Conservation (phyloP, 2,329 filamentous ascomycete species). For the Kalaharituber pfeilii region DNA sequence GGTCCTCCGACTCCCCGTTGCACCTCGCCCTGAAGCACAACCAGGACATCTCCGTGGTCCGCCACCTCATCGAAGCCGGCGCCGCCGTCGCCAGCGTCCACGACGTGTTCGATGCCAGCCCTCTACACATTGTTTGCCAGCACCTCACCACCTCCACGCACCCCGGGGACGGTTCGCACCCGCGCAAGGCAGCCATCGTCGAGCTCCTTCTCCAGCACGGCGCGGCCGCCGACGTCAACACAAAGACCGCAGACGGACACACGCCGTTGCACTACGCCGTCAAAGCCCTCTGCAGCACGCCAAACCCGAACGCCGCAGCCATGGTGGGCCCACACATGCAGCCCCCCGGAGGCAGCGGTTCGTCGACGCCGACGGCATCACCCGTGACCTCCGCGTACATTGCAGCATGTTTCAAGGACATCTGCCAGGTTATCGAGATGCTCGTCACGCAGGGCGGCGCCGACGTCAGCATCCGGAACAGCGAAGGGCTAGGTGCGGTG, state of each 20-base stretch:
- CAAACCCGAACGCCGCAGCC: neutral
- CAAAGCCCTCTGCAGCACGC: neutral
- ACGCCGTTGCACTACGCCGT: constrained; percentile 1
- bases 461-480: neutral
- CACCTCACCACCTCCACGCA: neutral
- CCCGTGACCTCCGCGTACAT: neutral
- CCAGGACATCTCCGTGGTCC: neutral
- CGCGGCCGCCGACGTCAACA: neutral
- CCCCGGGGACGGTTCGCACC: neutral
- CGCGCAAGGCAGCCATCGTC: neutral
- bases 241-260: neutral
- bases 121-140: neutral
- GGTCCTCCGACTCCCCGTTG: neutral
- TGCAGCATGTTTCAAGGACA: neutral
- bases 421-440: neutral
- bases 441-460: neutral
- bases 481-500: neutral
- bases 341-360: neutral
- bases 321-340: too few species aligned
- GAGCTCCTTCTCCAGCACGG: neutral
- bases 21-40: neutral
- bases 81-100: neutral
- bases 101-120: neutral
- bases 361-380: neutral
- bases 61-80: neutral